Conservation (phyloP, 805 yeast species). For the Priceomyces haplophilus region DNA sequence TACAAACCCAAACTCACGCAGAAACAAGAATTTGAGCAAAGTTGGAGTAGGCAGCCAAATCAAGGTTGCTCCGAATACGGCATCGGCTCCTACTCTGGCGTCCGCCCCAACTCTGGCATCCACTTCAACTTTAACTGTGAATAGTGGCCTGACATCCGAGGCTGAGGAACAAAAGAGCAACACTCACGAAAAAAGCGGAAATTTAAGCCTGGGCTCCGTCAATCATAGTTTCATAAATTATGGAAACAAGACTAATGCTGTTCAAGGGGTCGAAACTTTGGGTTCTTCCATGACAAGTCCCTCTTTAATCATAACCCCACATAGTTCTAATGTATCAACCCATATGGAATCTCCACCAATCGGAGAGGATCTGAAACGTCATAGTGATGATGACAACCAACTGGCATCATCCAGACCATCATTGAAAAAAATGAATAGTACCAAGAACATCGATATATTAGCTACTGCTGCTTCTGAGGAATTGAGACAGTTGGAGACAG, state of each 20-base stretch:
- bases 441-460: constrained; percentile 46
- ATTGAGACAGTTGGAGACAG: constrained; percentile 38
- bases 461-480: constrained; percentile 58
- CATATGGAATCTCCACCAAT: neutral
- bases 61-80: neutral
- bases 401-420: neutral
- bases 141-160: neutral
- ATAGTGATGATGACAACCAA: constrained; percentile 4
- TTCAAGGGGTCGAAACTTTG: neutral
- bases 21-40: constrained; percentile 46
- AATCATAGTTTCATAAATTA: too few relatives aligned
- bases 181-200: neutral
- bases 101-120: neutral
- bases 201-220: neutral
- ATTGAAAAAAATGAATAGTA: constrained; percentile 1
- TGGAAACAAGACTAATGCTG: neutral
- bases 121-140: neutral
- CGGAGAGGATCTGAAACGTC: neutral
- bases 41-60: neutral
- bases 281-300: neutral
- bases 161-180: too few relatives aligned
- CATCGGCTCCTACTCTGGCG: neutral
- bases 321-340: too few relatives aligned
- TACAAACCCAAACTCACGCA: constrained; percentile 63
- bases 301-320: neutral